Evolutionary conservation across 1,284 basidiomycete species (phyloP).

Genomic region (Xanthoconium separans): DNA sequence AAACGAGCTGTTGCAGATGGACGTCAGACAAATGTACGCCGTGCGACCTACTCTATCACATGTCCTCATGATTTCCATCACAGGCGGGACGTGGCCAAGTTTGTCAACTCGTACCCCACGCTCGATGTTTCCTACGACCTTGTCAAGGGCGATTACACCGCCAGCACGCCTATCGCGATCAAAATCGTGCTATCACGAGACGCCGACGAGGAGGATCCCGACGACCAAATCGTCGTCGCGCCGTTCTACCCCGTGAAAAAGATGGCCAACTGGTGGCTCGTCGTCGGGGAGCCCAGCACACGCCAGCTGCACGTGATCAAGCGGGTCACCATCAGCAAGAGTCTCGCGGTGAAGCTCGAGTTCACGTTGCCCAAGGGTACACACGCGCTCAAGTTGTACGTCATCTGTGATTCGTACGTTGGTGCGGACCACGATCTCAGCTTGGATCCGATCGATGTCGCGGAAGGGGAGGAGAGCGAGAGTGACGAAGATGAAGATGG

Average conservation of each 20-base stretch:
- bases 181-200: constrained; percentile 82
- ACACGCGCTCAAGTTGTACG: constrained; percentile 83
- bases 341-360: constrained; percentile 82
- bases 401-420: constrained; percentile 91
- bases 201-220: constrained; percentile 80
- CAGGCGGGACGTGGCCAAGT: constrained; percentile 86
- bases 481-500: constrained; percentile 70
- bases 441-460: constrained; percentile 77
- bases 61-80: constrained; percentile 16
- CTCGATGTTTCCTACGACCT: constrained; percentile 86
- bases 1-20: constrained; percentile 83
- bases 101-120: constrained; percentile 93
- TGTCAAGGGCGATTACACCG: constrained; percentile 80
- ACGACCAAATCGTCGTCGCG: constrained; percentile 83
- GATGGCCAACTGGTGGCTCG: constrained; percentile 97
- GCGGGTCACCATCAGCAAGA: constrained; percentile 85
- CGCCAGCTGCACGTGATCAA: constrained; percentile 91
- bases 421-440: constrained; percentile 90
- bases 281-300: constrained; percentile 79
- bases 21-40: constrained; percentile 79
- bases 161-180: constrained; percentile 80
- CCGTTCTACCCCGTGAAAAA: constrained; percentile 92
- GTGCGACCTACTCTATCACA: background rate
- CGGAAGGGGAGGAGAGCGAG: constrained; percentile 83
- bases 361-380: constrained; percentile 84